phyloP scores from a whole-genome alignment of 306 rosid species.

The Vigna unguiculata region DNA sequence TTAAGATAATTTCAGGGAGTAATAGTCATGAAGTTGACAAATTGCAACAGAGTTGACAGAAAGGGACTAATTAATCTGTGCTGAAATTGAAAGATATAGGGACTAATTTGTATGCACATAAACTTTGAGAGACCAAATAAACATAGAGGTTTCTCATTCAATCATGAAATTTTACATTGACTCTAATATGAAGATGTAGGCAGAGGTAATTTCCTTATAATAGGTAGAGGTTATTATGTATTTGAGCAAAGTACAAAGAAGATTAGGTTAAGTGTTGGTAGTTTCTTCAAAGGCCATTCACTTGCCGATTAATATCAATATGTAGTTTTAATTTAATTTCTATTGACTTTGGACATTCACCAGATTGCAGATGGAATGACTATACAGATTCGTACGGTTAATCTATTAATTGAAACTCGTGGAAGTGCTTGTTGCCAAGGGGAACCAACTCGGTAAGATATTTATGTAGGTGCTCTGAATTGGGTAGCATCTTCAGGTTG shows the following conservation, averaged over 20 bases:
- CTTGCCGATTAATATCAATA: constrained; percentile 4
- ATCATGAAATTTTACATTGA: not conserved
- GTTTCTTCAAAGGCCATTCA: constrained; percentile 18
- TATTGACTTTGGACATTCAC: constrained; percentile 43
- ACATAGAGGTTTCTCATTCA: not conserved
- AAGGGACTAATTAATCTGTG: not conserved
- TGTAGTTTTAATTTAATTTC: constrained; percentile 41
- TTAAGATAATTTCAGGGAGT: not conserved
- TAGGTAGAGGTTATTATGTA: constrained; percentile 15
- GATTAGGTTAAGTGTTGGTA: constrained; percentile 31
- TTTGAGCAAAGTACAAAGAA: constrained; percentile 14
- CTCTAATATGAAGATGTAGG: constrained; percentile 32
- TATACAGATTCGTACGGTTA: constrained; percentile 79
- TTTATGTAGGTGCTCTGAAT: constrained; percentile 31
- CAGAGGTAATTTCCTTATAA: constrained; percentile 20
- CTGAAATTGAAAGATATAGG: too few relatives aligned
- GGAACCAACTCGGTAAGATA: constrained; percentile 80
- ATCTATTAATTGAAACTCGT: constrained; percentile 89
- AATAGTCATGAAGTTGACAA: constrained; percentile 7
- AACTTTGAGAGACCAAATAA: constrained; percentile 6
- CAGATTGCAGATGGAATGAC: constrained; percentile 99
- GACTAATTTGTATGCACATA: too few relatives aligned
- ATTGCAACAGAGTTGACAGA: not conserved
- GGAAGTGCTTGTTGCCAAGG: constrained; percentile 74
- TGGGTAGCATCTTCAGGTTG: constrained; percentile 25